A percentile compares a stretch with the other conserved stretches of the same genome.
These are phyloP conservation scores for Ziziphus jujuba DNA, from an alignment of 306 rosid genomes.

Conservation along the genomic window DNA sequence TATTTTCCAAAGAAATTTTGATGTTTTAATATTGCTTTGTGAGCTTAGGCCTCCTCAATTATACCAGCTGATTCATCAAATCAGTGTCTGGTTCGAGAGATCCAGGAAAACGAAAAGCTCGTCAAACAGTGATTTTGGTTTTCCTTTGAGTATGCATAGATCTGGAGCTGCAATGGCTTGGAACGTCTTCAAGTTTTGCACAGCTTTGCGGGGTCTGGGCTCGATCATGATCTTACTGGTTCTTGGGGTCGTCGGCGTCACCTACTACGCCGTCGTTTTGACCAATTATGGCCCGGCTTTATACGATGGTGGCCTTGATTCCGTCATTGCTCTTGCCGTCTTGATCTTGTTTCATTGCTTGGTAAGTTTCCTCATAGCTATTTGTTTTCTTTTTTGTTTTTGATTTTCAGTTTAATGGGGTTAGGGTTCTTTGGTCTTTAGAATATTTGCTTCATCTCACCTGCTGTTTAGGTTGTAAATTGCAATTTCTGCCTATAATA, in stretches of 20 bases:
- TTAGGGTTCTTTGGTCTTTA: conserved; percentile 1
- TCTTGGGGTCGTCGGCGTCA: conserved; percentile 96
- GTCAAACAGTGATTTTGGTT: background rate
- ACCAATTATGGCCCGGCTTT: conserved; percentile 87
- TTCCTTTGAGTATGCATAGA: conserved; percentile 75
- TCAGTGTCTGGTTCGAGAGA: conserved; percentile 5
- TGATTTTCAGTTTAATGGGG: background rate
- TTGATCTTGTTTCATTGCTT: conserved; percentile 86
- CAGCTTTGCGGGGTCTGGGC: conserved; percentile 93
- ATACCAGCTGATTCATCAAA: conserved; percentile 20
- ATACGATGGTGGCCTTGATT: conserved; percentile 68
- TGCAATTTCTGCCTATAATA: background rate
- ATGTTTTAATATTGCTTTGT: background rate
- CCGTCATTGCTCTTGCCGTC: conserved; percentile 54
- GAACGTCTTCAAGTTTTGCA: conserved; percentile 99
- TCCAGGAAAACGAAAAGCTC: background rate
- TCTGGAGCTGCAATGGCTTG: conserved; percentile 98
- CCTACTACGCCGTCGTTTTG: conserved; percentile 93
- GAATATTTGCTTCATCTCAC: background rate
- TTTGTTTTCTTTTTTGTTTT: background rate
- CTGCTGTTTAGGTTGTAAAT: background rate
- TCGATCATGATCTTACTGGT: conserved; percentile 96
- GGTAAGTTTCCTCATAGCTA: conserved; percentile 50
- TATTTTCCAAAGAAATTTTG: background rate
- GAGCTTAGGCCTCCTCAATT: background rate